Percentiles rank a stretch among this genome's conserved stretches.
phyloP scores from a whole-genome alignment of 768 basidiomycete species.

The Suillus paluster region DNA sequence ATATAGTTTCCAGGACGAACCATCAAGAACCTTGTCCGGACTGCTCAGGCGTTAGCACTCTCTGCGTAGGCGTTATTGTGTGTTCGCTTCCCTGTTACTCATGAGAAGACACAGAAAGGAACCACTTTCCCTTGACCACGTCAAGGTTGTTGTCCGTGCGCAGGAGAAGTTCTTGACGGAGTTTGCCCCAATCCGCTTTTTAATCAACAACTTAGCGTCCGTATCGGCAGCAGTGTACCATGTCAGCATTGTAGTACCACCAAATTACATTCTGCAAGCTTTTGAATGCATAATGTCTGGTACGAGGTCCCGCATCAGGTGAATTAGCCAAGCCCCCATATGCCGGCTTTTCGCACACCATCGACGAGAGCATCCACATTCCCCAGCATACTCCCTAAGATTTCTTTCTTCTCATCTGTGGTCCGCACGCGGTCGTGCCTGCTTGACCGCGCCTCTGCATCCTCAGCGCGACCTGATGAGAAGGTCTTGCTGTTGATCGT shows the following conservation, averaged over 20 bases:
- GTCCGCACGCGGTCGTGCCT: conserved; percentile 43
- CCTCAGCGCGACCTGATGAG: conserved; percentile 2
- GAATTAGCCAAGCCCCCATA: conserved; percentile 73
- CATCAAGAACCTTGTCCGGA: conserved; percentile 38
- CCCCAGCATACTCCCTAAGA: conserved; percentile 81
- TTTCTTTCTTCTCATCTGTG: conserved; percentile 83
- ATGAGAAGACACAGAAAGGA: conserved; percentile 12
- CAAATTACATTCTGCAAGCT: neutral
- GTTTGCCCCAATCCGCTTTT: conserved; percentile 15
- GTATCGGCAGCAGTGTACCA: neutral
- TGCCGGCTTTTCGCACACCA: conserved; percentile 82
- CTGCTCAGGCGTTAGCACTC: conserved; percentile 33
- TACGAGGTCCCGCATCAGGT: neutral
- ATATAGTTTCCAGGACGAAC: conserved; percentile 20
- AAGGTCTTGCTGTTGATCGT: conserved; percentile 1
- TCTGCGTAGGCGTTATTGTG: conserved; percentile 18
- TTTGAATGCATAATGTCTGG: neutral
- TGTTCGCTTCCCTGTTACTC: neutral
- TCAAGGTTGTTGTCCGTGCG: conserved; percentile 25
- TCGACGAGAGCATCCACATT: conserved; percentile 93
- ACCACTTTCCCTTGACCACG: conserved; percentile 21
- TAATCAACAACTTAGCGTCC: neutral
- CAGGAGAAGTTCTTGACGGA: conserved; percentile 31
- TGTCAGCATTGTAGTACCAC: conserved; percentile 6
- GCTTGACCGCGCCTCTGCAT: conserved; percentile 20